These are phyloP conservation scores for Lecanoromycetidae sp. DNA, from an alignment of 2,329 filamentous ascomycete species.

Conservation along the genomic window DNA sequence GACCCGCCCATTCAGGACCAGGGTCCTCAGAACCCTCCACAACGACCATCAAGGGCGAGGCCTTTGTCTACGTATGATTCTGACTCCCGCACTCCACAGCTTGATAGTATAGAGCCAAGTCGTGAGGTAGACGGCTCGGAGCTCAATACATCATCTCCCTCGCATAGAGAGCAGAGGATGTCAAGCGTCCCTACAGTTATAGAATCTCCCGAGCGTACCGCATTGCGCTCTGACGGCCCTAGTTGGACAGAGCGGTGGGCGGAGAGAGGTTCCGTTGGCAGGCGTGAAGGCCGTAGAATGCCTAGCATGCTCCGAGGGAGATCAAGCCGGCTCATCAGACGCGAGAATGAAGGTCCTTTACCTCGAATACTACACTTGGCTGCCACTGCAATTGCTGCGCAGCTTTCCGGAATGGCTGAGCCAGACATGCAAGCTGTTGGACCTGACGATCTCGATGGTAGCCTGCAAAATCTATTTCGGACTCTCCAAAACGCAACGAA, in stretches of 20 bases:
- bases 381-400: slow-evolving; percentile 51
- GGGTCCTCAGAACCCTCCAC: not conserved
- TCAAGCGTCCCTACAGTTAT: slow-evolving; percentile 21
- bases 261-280: slow-evolving; percentile 10
- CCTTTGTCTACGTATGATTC: slow-evolving; percentile 25
- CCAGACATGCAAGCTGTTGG: slow-evolving; percentile 44
- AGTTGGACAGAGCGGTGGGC: slow-evolving; percentile 16
- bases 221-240: slow-evolving; percentile 3
- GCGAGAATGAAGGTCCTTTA: slow-evolving; percentile 51
- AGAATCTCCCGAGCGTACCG: slow-evolving; percentile 15
- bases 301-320: slow-evolving; percentile 38
- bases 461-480: slow-evolving; percentile 50
- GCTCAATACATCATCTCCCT: slow-evolving; percentile 25
- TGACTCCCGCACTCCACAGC: slow-evolving; percentile 26
- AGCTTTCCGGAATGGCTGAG: slow-evolving; percentile 49
- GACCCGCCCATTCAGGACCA: no score
- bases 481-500: slow-evolving; percentile 52
- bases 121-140: slow-evolving; percentile 30
- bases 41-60: slow-evolving; percentile 14
- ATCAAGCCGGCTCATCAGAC: slow-evolving; percentile 40
- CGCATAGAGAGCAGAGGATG: slow-evolving; percentile 12
- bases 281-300: slow-evolving; percentile 25
- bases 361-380: slow-evolving; percentile 51
- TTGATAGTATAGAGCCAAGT: slow-evolving; percentile 29
- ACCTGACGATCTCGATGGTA: slow-evolving; percentile 47